Base-by-base conservation (phyloP, 164 flowering plant species). In the Cinnamomum chago region DNA sequence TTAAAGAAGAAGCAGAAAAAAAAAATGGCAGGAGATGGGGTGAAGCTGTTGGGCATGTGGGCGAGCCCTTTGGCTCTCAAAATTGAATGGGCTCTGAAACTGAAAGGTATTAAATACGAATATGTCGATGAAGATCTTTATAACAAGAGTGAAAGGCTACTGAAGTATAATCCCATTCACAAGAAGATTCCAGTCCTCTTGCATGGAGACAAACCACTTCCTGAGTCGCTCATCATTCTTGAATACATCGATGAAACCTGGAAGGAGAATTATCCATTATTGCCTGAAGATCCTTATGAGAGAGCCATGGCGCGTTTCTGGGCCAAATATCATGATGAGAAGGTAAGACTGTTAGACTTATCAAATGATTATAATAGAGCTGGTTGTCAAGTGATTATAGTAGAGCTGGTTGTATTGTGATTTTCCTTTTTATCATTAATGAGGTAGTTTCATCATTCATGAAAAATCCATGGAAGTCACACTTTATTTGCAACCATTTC, bases 181-280 rank as follows among this genome's bases (percentile, higher is more conserved):
- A 71, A 71, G 72, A 70, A 47, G 65, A 62, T 71, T 18, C 73
- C 73, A 2, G 73, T 71, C 40, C 72, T 75, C 6, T 69, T 79
- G 18, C 84, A 82, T 62, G 65, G 76, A 0, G 81, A 68, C 10
- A 76, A 22, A 68, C 76, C 84, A 2, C n/a, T 67, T 40, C 25
- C 72, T 0, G 79, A 82, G 67, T 82, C 81, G 15, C 76, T 77
- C 3, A 73, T 82, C 23, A 82, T 82, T 13, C 72, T 79, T 11
- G 77, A 80, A 73, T 82, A 82, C 77, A 77, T 80, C 3, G 80
- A 81, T 18, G 84, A 83, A 18, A 62, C 25, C 10, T 83, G 86
- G 84, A 67, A 67, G 47, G 73, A 70, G 58, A 20, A 24, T 2
- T 20, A 47, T 25, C 40, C 73, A 18, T 11, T 70, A n/a, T 17